These are phyloP conservation scores for Favolaschia claudopus DNA, from an alignment of 768 basidiomycete genomes.

Conservation along the genomic window DNA sequence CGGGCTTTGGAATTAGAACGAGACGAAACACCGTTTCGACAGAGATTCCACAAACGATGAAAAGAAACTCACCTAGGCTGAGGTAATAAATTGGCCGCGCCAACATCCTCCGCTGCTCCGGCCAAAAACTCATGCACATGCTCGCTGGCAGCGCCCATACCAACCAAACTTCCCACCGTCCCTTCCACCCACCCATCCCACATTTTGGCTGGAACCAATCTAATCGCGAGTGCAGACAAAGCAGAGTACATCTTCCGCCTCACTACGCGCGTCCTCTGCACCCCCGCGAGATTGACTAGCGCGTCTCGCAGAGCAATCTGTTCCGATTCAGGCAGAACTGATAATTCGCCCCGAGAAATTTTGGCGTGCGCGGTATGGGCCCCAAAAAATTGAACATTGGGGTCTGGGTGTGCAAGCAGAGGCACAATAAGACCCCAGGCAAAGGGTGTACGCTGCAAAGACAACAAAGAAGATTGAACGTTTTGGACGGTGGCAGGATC, in stretches of 20 bases:
- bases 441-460: slow-evolving; percentile 49
- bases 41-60: no score
- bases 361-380: slow-evolving; percentile 95
- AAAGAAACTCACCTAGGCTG: slow-evolving; percentile 79
- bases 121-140: slow-evolving; percentile 77
- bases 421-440: slow-evolving; percentile 89
- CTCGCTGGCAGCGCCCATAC: slow-evolving; percentile 63
- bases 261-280: slow-evolving; percentile 42
- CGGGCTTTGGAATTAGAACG: no score
- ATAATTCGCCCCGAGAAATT: slow-evolving; percentile 72
- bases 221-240: slow-evolving; percentile 14
- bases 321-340: not conserved
- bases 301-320: slow-evolving; percentile 7
- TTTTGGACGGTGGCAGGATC: slow-evolving; percentile 50
- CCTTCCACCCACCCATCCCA: slow-evolving; percentile 83
- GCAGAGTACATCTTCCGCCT: slow-evolving; percentile 20
- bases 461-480: slow-evolving; percentile 46
- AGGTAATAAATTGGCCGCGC: slow-evolving; percentile 76
- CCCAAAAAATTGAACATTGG: slow-evolving; percentile 93
- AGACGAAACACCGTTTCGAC: no score
- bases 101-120: slow-evolving; percentile 86
- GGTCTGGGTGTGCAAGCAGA: slow-evolving; percentile 72
- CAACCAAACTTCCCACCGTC: slow-evolving; percentile 68
- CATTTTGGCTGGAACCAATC: slow-evolving; percentile 31
- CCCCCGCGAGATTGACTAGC: slow-evolving; percentile 66